Conservation (phyloP, 2,329 filamentous ascomycete genomes). For the Lecanicillium sp. region DNA sequence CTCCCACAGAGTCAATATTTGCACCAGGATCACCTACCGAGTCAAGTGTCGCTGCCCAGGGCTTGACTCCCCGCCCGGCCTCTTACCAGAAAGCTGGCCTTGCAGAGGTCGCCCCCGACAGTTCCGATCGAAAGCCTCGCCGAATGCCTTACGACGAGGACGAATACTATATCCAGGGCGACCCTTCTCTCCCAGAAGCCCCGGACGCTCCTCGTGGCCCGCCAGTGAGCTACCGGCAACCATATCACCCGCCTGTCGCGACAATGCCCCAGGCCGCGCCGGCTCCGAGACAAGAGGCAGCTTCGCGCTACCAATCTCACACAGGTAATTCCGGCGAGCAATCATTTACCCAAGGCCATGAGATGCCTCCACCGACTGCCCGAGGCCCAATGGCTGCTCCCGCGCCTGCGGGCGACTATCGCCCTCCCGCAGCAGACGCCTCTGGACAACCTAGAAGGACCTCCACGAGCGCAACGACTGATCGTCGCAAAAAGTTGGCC, state of each 20-base stretch:
- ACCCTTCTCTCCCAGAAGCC: constrained; percentile 41
- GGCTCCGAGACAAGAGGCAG: constrained; percentile 15
- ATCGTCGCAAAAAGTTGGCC: constrained; percentile 58
- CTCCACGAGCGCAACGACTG: constrained; percentile 32
- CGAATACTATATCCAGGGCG: constrained; percentile 30
- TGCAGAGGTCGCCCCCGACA: constrained; percentile 32
- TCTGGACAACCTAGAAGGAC: constrained; percentile 30
- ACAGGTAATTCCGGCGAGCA: constrained; percentile 6
- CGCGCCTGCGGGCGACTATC: background rate
- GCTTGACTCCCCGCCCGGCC: constrained; percentile 54
- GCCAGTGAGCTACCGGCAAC: constrained; percentile 50
- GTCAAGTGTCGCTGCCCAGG: constrained; percentile 44
- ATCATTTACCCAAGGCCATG: background rate
- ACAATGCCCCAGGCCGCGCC: background rate
- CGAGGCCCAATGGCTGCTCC: constrained; percentile 3
- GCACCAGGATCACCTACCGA: constrained; percentile 52
- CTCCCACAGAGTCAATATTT: constrained; percentile 51
- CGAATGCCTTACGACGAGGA: constrained; percentile 34
- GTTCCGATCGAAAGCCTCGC: constrained; percentile 29
- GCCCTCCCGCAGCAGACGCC: constrained; percentile 13
- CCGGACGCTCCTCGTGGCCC: constrained; percentile 57
- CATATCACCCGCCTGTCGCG: constrained; percentile 25
- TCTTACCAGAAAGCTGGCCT: constrained; percentile 45
- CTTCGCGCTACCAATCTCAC: constrained; percentile 7
- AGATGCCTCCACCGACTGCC: background rate